A percentile compares a stretch with the other conserved stretches of the same genome.
Conservation (phyloP, 805 yeast species). For the Wickerhamomyces chambardii region DNA sequence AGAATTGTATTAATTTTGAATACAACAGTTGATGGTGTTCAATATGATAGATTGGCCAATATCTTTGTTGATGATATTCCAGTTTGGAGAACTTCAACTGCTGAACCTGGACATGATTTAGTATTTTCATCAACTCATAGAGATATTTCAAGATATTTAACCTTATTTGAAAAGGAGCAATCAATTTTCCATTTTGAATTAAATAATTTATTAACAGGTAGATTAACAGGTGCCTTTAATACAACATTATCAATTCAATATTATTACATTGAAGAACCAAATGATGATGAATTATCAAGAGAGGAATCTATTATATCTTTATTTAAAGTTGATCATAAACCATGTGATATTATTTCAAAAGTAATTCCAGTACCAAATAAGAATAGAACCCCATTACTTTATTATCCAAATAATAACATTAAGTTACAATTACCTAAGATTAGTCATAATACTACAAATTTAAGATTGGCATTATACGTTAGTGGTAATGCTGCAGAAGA, state of each 20-base stretch:
- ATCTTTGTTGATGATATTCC: constrained; percentile 54
- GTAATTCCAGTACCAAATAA: constrained; percentile 6
- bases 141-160: constrained; percentile 51
- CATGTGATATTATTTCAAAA: constrained; percentile 10
- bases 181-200: constrained; percentile 45
- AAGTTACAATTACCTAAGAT: constrained; percentile 34
- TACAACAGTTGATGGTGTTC: constrained; percentile 47
- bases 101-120: constrained; percentile 55
- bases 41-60: constrained; percentile 59
- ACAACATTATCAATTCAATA: constrained; percentile 42
- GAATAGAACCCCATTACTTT: constrained; percentile 33
- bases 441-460: constrained; percentile 42
- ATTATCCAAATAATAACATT: constrained; percentile 32
- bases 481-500: constrained; percentile 79
- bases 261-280: constrained; percentile 24
- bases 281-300: constrained; percentile 6
- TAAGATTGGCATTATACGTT: constrained; percentile 45
- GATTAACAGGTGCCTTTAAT: constrained; percentile 53
- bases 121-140: constrained; percentile 44
- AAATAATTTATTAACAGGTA: constrained; percentile 49
- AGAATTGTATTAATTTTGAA: constrained; percentile 44
- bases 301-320: constrained; percentile 8
- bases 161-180: constrained; percentile 34
- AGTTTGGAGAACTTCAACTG: constrained; percentile 80
- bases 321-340: constrained; percentile 12